Evolutionary conservation across 371 early-diverging fungal species (phyloP).

Genomic region (Apophysomyces sp.): DNA sequence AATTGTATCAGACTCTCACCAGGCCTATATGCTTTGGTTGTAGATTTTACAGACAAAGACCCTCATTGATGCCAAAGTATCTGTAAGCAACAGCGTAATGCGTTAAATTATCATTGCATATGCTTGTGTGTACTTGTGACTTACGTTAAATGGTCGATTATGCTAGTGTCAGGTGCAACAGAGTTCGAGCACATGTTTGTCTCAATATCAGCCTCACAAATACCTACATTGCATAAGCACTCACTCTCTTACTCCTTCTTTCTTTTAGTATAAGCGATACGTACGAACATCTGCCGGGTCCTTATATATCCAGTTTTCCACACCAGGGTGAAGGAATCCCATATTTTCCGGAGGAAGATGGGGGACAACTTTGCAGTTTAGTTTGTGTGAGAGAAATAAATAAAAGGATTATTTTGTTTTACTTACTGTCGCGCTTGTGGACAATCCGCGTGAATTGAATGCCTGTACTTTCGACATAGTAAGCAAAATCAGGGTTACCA

Average conservation of each 20-base stretch:
- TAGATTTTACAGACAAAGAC: not conserved
- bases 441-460: conserved; percentile 16
- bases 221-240: not conserved
- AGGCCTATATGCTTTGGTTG: no score
- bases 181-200: conserved; percentile 13
- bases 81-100: not conserved
- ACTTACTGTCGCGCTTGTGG: conserved; percentile 12
- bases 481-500: conserved; percentile 21
- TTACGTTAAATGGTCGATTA: conserved; percentile 3
- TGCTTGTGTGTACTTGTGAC: conserved; percentile 23
- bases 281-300: not conserved
- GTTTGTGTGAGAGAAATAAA: not conserved
- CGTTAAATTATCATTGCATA: conserved; percentile 12
- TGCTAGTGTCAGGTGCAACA: conserved; percentile 14
- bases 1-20: no score
- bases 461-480: conserved; percentile 20
- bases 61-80: not conserved
- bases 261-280: not conserved
- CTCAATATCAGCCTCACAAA: conserved; percentile 13
- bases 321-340: conserved; percentile 24
- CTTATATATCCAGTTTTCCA: conserved; percentile 16
- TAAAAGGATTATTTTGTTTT: not conserved
- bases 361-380: conserved; percentile 13
- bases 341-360: conserved; percentile 16
- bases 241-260: not conserved